These are phyloP conservation scores for Alternaria viburni DNA, from an alignment of 2,329 filamentous ascomycete species.

Conservation along the genomic window DNA sequence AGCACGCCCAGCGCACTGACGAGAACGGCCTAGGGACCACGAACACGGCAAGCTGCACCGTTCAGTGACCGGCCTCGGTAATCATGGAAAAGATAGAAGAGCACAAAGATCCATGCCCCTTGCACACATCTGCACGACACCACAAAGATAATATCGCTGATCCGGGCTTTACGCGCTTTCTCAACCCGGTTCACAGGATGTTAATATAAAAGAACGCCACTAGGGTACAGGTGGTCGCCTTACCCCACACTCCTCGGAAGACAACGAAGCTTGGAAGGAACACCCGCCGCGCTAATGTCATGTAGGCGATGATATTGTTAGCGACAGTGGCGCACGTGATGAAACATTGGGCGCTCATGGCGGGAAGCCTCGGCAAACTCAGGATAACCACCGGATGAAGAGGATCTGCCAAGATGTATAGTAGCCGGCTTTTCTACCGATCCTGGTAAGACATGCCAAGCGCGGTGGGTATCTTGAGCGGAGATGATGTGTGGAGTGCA, in stretches of 20 bases:
- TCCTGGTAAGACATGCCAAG: constrained; percentile 4
- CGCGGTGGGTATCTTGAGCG: constrained; percentile 3
- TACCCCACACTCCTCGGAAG: constrained; percentile 4
- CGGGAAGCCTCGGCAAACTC: constrained; percentile 10
- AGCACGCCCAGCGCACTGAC: constrained; percentile 2
- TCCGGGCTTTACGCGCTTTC: constrained; percentile 11
- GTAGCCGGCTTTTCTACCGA: constrained; percentile 6
- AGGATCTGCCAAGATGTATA: constrained; percentile 1
- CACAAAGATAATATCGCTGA: constrained; percentile 7
- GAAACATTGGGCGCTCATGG: background rate
- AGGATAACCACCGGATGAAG: constrained; percentile 11
- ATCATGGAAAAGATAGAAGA: background rate
- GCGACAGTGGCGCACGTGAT: constrained; percentile 3
- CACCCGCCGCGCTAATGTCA: background rate
- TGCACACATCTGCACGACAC: constrained; percentile 6
- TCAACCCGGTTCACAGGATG: constrained; percentile 10
- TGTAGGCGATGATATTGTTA: background rate
- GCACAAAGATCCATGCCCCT: background rate
- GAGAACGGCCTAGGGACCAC: background rate
- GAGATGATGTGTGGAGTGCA: constrained; percentile 9
- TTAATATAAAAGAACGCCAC: constrained; percentile 15
- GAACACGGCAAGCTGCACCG: background rate
- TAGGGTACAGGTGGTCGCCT: background rate
- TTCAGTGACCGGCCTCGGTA: background rate
- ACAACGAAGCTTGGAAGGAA: background rate